phyloP scores from a whole-genome alignment of 2,329 filamentous ascomycete species.

The Chaetoscypha palmicola region DNA sequence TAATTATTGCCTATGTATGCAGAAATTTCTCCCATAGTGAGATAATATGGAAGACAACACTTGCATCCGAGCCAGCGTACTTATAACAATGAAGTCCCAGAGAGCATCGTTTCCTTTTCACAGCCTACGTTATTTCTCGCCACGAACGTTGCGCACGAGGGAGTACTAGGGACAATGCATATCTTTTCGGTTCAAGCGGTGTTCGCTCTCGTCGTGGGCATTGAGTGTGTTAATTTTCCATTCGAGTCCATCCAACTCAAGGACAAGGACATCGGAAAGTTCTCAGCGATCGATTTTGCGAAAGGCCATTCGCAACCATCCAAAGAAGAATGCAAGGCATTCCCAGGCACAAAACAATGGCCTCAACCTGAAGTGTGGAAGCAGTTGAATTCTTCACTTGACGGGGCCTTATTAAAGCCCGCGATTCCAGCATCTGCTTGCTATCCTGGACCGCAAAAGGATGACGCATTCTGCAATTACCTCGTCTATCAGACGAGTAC shows the following conservation, averaged over 20 bases:
- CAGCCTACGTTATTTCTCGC: no score
- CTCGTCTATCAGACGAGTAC: conserved; percentile 21
- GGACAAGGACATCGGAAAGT: conserved; percentile 10
- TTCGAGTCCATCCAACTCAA: conserved; percentile 16
- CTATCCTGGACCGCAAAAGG: conserved; percentile 30
- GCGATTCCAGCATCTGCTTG: conserved; percentile 38
- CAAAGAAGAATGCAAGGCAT: conserved; percentile 10
- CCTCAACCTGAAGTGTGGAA: conserved; percentile 40
- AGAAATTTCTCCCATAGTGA: no score
- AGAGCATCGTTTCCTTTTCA: no score
- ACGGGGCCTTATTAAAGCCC: conserved; percentile 37
- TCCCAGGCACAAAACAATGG: conserved; percentile 33
- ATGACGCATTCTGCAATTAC: conserved; percentile 30
- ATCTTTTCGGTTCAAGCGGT: no score
- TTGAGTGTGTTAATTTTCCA: conserved; percentile 13
- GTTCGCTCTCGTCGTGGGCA: no score
- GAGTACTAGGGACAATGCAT: no score
- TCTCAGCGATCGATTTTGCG: conserved; percentile 22
- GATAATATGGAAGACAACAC: no score
- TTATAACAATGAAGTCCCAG: no score
- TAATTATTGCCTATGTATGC: no score
- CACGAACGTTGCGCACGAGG: no score
- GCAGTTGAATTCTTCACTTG: conserved; percentile 38
- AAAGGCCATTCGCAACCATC: conserved; percentile 26
- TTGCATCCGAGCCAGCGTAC: no score